Evolutionary conservation across 2,329 filamentous ascomycete genomes (phyloP).

Genomic region (Exophiala xenobiotica): DNA sequence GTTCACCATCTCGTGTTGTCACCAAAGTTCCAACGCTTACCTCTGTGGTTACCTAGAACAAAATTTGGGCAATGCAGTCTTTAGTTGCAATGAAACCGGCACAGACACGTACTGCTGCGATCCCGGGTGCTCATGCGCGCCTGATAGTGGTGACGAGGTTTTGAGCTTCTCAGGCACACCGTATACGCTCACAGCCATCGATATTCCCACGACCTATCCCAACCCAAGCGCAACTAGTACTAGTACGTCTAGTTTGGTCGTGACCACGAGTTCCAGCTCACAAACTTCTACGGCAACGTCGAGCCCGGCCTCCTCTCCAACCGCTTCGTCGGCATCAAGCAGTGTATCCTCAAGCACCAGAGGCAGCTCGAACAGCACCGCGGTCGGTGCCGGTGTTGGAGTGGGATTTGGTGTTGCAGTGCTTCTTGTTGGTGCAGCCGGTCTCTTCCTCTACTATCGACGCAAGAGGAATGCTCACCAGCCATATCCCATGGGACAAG

Average conservation of each 20-base stretch:
- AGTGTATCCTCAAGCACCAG: neutral
- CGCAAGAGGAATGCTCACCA: too few species aligned
- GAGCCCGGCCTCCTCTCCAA: neutral
- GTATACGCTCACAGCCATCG: constrained; percentile 11
- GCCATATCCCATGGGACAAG: too few species aligned
- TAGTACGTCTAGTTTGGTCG: neutral
- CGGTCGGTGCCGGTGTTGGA: constrained; percentile 10
- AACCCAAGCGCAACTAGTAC: constrained; percentile 9
- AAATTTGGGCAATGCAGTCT: constrained; percentile 20
- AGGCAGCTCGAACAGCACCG: constrained; percentile 1
- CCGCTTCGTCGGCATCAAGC: neutral
- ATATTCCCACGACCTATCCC: constrained; percentile 2
- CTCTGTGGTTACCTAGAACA: constrained; percentile 1
- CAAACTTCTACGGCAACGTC: neutral
- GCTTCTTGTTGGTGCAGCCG: neutral
- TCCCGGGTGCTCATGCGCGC: constrained; percentile 16
- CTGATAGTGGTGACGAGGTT: constrained; percentile 1
- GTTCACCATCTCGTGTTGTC: neutral
- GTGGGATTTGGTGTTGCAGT: constrained; percentile 7
- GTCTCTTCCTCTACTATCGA: neutral
- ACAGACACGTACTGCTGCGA: constrained; percentile 33
- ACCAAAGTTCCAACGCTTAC: too few species aligned
- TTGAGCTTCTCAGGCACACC: constrained; percentile 12
- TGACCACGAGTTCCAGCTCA: neutral
- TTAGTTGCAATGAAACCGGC: constrained; percentile 28